phyloP scores from a whole-genome alignment of 768 basidiomycete species.

The Porpolomopsis calyptriformis region DNA sequence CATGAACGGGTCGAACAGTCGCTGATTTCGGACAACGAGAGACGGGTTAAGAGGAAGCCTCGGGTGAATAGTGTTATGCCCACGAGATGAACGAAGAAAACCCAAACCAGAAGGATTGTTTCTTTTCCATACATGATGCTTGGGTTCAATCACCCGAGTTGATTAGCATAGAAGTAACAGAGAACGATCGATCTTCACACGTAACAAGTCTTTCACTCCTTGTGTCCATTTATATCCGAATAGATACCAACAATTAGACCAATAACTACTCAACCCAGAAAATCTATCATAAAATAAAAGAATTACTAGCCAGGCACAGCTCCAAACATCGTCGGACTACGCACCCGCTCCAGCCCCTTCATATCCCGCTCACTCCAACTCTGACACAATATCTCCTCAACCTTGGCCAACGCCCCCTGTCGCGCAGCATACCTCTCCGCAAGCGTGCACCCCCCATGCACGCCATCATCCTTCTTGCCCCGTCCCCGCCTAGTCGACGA shows the following conservation, averaged over 20 bases:
- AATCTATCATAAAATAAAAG: too few species aligned
- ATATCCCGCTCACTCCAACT: slow-evolving; percentile 24
- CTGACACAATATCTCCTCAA: slow-evolving; percentile 27
- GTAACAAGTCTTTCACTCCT: too few species aligned
- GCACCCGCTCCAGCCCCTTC: too few species aligned
- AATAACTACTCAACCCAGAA: too few species aligned
- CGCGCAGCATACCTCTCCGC: slow-evolving; percentile 10
- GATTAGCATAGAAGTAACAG: too few species aligned
- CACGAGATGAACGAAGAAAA: slow-evolving; percentile 57
- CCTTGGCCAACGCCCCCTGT: slow-evolving; percentile 20
- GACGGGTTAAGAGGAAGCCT: slow-evolving; percentile 80
- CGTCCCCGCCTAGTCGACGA: neutral
- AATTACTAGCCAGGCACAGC: too few species aligned
- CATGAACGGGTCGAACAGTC: slow-evolving; percentile 30
- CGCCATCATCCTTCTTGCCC: neutral
- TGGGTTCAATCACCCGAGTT: neutral
- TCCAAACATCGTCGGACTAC: slow-evolving; percentile 1
- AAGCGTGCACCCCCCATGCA: neutral
- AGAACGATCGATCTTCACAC: too few species aligned
- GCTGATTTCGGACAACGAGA: slow-evolving; percentile 53
- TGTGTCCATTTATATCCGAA: too few species aligned
- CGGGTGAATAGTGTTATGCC: slow-evolving; percentile 85
- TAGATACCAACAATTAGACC: too few species aligned
- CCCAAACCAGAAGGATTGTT: slow-evolving; percentile 38
- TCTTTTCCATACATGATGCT: slow-evolving; percentile 16